These are phyloP conservation scores for Vairimorpha ceranae DNA, from an alignment of 371 early-diverging fungal genomes.

Conservation along the genomic window DNA sequence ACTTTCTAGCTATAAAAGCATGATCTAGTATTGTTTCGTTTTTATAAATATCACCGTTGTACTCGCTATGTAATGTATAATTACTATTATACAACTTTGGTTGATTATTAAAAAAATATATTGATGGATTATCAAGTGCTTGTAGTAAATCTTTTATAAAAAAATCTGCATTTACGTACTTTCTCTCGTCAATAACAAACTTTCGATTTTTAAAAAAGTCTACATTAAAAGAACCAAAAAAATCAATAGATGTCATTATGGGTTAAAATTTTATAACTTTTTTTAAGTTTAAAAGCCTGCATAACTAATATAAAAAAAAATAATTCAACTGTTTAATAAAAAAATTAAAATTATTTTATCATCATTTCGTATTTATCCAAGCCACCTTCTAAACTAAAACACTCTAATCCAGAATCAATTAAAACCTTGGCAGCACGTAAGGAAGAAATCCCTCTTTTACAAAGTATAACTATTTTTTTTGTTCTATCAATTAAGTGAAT, in stretches of 20 bases:
- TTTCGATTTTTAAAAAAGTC: slow-evolving; percentile 18
- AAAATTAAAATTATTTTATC: too few relatives aligned
- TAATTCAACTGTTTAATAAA: not conserved
- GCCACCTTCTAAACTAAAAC: slow-evolving; percentile 43
- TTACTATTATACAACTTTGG: not conserved
- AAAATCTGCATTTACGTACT: slow-evolving; percentile 41
- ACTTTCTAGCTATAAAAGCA: slow-evolving; percentile 18
- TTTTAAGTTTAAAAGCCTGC: too few relatives aligned
- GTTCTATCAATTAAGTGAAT: not conserved
- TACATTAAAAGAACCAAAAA: too few relatives aligned
- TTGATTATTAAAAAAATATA: slow-evolving; percentile 33
- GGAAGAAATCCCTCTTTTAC: slow-evolving; percentile 52
- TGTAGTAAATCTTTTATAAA: slow-evolving; percentile 30
- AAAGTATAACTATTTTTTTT: slow-evolving; percentile 40
- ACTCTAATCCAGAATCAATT: slow-evolving; percentile 12
- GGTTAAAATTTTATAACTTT: too few relatives aligned
- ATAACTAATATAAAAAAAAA: too few relatives aligned
- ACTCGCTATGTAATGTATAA: slow-evolving; percentile 3
- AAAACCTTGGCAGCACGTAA: slow-evolving; percentile 15
- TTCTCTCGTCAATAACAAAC: slow-evolving; percentile 14
- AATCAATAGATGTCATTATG: too few relatives aligned
- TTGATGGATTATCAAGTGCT: not conserved
- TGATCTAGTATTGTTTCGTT: slow-evolving; percentile 29
- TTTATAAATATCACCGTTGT: slow-evolving; percentile 3
- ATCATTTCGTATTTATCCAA: slow-evolving; percentile 26